These are phyloP conservation scores for Naganishia friedmannii DNA, from an alignment of 768 basidiomycete species.

Conservation along the genomic window DNA sequence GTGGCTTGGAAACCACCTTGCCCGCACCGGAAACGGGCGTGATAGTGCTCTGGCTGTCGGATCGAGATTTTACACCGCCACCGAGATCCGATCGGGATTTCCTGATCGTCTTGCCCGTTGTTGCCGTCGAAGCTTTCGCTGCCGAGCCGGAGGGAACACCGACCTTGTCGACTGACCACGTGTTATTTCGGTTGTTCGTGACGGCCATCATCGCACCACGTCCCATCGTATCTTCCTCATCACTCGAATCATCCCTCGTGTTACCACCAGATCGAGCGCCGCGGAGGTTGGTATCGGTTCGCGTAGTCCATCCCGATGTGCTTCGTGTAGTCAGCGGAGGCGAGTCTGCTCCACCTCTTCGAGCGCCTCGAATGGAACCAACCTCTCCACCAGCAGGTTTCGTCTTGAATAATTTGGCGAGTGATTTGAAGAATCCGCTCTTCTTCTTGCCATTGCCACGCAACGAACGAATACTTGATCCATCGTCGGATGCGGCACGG, in stretches of 20 bases:
- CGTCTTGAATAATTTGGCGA: constrained; percentile 47
- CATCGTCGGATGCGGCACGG: constrained; percentile 36
- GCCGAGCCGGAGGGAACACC: constrained; percentile 27
- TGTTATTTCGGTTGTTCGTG: constrained; percentile 44
- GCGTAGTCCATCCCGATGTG: constrained; percentile 43
- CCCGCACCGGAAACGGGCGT: constrained; percentile 32
- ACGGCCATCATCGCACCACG: constrained; percentile 43
- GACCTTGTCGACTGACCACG: constrained; percentile 45
- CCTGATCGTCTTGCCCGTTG: constrained; percentile 16
- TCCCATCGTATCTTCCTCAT: constrained; percentile 43
- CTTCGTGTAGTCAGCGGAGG: constrained; percentile 39
- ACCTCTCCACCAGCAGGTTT: constrained; percentile 31
- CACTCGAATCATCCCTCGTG: constrained; percentile 29
- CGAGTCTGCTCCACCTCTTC: constrained; percentile 39
- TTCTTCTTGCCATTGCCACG: constrained; percentile 40
- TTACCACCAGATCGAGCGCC: constrained; percentile 24
- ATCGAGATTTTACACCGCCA: constrained; percentile 32
- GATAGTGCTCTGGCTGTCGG: constrained; percentile 44
- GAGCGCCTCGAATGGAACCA: constrained; percentile 31
- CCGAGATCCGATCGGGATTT: constrained; percentile 39
- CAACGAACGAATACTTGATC: constrained; percentile 37
- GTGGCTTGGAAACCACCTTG: constrained; percentile 30
- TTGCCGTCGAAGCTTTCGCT: background rate
- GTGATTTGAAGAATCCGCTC: constrained; percentile 47
- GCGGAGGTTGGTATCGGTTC: constrained; percentile 48